Evolutionary conservation across 176 grass and related monocot genomes (phyloP).

Genomic region (Rhynchospora breviuscula): DNA sequence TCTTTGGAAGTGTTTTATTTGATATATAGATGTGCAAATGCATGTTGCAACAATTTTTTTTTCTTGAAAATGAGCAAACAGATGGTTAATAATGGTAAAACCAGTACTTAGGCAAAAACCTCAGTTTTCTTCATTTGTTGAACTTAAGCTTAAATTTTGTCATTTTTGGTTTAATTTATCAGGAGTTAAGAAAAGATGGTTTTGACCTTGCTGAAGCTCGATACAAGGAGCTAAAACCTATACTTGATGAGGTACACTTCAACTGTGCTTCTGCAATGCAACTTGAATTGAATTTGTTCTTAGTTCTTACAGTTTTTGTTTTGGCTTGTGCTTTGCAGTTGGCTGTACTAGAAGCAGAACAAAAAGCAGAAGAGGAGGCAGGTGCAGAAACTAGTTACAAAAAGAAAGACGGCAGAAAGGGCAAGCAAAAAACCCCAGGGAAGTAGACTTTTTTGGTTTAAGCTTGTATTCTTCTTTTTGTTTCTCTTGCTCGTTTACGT

Average conservation of each 20-base stretch:
- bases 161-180: conserved; percentile 19
- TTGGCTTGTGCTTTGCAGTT: conserved; percentile 39
- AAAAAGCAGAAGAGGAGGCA: conserved; percentile 86
- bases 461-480: neutral
- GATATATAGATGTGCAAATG: neutral
- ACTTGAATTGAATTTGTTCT: neutral
- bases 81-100: conserved; percentile 14
- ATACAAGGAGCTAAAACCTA: conserved; percentile 86
- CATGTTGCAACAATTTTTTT: neutral
- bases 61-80: neutral
- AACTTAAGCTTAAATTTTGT: conserved; percentile 4
- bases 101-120: neutral
- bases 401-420: conserved; percentile 64
- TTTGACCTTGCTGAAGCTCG: conserved; percentile 86
- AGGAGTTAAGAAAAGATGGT: conserved; percentile 96
- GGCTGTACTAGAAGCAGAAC: conserved; percentile 77
- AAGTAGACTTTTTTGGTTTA: conserved; percentile 33
- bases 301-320: conserved; percentile 20
- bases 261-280: neutral
- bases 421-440: conserved; percentile 44
- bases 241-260: conserved; percentile 77
- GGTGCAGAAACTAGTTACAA: conserved; percentile 46
- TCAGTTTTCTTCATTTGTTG: neutral
- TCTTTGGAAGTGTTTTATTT: neutral
- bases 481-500: neutral